Conservation (phyloP, 2,329 filamentous ascomycete genomes). For the Aspergillus hiratsukae region DNA sequence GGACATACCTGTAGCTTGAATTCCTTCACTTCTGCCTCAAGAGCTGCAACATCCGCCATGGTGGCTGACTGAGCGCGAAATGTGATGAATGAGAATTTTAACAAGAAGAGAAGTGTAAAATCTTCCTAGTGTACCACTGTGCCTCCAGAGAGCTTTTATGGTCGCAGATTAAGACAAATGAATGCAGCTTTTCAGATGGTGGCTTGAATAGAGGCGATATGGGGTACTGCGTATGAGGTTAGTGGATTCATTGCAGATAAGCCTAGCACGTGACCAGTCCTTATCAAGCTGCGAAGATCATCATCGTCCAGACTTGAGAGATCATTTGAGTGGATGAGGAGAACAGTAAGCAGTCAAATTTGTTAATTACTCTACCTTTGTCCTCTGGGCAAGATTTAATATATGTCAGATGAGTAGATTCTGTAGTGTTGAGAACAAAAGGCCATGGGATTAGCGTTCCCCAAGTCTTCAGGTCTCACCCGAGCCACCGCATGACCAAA, state of each 20-base stretch:
- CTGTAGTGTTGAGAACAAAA: neutral
- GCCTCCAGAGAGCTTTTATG: neutral
- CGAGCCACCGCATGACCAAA: neutral
- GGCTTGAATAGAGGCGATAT: neutral
- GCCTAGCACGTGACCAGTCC: neutral
- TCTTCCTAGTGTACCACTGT: neutral
- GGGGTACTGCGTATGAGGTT: neutral
- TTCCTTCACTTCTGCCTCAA: conserved; percentile 53
- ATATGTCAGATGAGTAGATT: neutral
- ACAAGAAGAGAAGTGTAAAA: neutral
- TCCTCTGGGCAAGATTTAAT: neutral
- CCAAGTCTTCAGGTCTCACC: neutral
- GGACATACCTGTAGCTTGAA: conserved; percentile 54
- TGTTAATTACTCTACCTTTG: neutral
- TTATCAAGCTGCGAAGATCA: neutral
- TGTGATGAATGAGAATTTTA: neutral
- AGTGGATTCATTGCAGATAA: neutral
- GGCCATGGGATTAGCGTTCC: too few species aligned
- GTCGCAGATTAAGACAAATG: neutral
- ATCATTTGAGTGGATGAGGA: neutral
- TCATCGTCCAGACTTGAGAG: neutral
- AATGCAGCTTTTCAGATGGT: neutral
- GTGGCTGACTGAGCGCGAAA: conserved; percentile 4
- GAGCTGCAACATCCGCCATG: conserved; percentile 42
- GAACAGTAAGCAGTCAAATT: neutral